These are phyloP conservation scores for Psilocybe azurescens DNA, from an alignment of 768 basidiomycete genomes.

Conservation along the genomic window DNA sequence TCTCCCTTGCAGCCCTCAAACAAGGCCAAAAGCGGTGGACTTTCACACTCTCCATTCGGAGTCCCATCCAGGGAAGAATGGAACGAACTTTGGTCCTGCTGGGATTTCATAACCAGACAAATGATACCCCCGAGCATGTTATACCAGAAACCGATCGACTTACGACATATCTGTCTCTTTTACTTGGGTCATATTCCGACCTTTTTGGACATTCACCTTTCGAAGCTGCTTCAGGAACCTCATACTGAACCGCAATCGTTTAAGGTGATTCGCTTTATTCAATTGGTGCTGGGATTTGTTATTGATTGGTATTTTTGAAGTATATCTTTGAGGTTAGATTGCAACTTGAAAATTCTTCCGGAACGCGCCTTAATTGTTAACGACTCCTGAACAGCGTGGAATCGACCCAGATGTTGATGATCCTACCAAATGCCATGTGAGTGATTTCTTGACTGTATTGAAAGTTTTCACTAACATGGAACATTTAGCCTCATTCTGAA, in stretches of 20 bases:
- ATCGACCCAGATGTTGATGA: constrained; percentile 97
- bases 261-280: constrained; percentile 48
- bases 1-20: constrained; percentile 36
- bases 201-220: constrained; percentile 91
- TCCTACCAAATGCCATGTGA: constrained; percentile 83
- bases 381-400: constrained; percentile 63
- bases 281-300: constrained; percentile 16
- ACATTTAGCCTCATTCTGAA: constrained; percentile 77
- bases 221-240: constrained; percentile 72
- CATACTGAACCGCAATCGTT: constrained; percentile 86
- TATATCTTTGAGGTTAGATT: constrained; percentile 73
- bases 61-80: constrained; percentile 82
- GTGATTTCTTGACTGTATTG: constrained; percentile 25
- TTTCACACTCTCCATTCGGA: constrained; percentile 55
- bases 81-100: constrained; percentile 82
- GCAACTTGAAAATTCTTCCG: neutral
- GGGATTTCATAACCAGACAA: constrained; percentile 82
- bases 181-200: constrained; percentile 94
- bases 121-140: constrained; percentile 92
- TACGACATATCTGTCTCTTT: constrained; percentile 97
- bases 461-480: neutral
- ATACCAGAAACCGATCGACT: constrained; percentile 88
- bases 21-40: constrained; percentile 19
- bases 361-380: neutral
- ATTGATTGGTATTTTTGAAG: constrained; percentile 38